These are phyloP conservation scores for Salix viminalis DNA, from an alignment of 345 rosid genomes.

Conservation along the genomic window DNA sequence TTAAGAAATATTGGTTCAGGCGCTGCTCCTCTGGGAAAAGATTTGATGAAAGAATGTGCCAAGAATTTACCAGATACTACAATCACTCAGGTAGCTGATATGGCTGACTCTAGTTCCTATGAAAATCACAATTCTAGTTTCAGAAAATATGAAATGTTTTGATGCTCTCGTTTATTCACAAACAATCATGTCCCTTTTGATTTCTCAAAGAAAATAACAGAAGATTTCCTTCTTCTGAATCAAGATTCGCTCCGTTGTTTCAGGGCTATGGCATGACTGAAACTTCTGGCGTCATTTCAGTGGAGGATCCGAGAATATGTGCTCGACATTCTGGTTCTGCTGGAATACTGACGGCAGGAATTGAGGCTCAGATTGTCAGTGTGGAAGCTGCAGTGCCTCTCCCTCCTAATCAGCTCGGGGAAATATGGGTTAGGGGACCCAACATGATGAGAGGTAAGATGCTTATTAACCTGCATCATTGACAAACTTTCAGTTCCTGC, in stretches of 20 bases:
- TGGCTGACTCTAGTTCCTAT: neutral
- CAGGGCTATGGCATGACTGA: conserved; percentile 91
- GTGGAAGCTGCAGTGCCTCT: conserved; percentile 57
- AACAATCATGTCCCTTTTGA: neutral
- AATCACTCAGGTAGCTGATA: neutral
- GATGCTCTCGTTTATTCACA: neutral
- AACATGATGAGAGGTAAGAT: conserved; percentile 81
- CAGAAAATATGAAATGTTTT: neutral
- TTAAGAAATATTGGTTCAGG: neutral
- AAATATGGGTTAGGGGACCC: conserved; percentile 86
- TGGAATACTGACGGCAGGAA: conserved; percentile 60
- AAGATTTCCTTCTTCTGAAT: conserved; percentile 22
- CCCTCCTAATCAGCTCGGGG: conserved; percentile 75
- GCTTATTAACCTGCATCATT: conserved; percentile 9
- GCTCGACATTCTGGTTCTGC: conserved; percentile 59
- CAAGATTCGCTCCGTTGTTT: conserved; percentile 14
- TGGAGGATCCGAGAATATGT: conserved; percentile 49
- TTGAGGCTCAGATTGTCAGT: conserved; percentile 70
- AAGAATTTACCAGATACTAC: neutral
- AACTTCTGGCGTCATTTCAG: conserved; percentile 57
- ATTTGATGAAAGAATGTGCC: neutral
- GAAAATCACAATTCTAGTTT: neutral
- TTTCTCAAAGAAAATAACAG: neutral
- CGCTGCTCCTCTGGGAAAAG: neutral
- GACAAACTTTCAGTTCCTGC: conserved; percentile 12